Evolutionary conservation across 805 yeast species (phyloP), one percentile per base, ranked within the genome.

Genomic region (Lipomyces sp.): DNA sequence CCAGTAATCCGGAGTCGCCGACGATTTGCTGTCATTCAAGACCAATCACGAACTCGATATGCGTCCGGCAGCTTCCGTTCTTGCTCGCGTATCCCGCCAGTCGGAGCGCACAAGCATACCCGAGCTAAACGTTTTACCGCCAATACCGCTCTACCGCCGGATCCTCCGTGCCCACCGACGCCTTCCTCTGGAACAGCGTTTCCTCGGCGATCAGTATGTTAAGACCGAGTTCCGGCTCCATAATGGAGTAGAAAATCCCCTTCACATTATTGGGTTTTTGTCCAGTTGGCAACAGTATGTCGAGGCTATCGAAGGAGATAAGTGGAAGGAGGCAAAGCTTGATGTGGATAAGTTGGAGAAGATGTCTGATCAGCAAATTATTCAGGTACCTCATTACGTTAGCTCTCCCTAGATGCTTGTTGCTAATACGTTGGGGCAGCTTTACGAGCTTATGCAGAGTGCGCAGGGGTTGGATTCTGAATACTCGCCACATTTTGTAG

Each of bases 191-290:
- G 86, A 86, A 59, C 89, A 89, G 67, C 83, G 96, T 65, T 83
- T 86, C 61, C 81, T 95, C 30, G 99, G 99, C 3, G 97, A 95
- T 77, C 83, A 86, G 71, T 95, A 95, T 76, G 97, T 94, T 60
- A 90, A 87, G 75, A 85, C 88, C 45, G 99, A 95, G 79, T 95
- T 95, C 81, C 86, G 87, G 73, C 88, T 93, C 5, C 99, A 95
- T 78, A 85, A 87, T 66, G 78, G 81, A 58, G 84, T 89, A 5
- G 97, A 92, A 71, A 92, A 95, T 76, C 98, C 99, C 2, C 82
- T 92, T 32, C 96, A 94, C 75, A 92, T 95, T 42, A 92, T 95
- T 10, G 99, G 98, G 10, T 95, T 95, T 73, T 81, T 95, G 68
- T 86, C 96, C 0, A 88, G 91, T 67, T 95, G 99, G 99, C 99